Evolutionary conservation across 208 protist species (phyloP), one percentile per base, ranked within the genome.

Genomic region (Angomonas ambiguus): DNA sequence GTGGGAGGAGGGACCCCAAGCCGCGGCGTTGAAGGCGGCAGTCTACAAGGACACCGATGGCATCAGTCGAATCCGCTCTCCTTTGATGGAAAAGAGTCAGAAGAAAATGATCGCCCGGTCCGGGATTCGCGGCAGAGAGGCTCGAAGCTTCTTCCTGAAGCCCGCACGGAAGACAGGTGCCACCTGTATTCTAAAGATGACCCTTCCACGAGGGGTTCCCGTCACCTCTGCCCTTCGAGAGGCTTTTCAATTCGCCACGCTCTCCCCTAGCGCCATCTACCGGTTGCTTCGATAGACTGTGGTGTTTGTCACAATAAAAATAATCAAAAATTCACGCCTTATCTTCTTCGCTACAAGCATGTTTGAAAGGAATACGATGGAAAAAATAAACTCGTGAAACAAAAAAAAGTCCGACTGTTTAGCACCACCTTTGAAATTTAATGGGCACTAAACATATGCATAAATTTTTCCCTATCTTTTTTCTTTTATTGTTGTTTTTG

Each of bases 31-130:
- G 33, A 82, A 84, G 42, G 51, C 61, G 10, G 27, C 38, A 16
- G 38, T 91, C 6, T 91, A 91, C 66, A 72, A 79, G 41, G 89
- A 95, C 57, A 76, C 85, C 16, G 89, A 95, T 20, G 83, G 83
- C 3, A 78, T 95, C n/a, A 51, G 65, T 31, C 83, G 89, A 25
- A 63, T 82, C 49, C 72, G 64, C 28, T 95, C 89, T 0, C 89
- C 85, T 0, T 67, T 95, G n/a, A 75, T 71, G 51, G 13, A 58
- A 2, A 59, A 69, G 0, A 78, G 71, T 8, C 64, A 58, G 0
- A 86, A 85, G 58, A 91, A 88, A 38, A 76, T 87, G 65, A 71
- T 89, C 3, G 71, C 80, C 8, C 82, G 89, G 0, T 31, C 67
- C 16, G 89, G 89, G 25, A 85, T 95, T 41, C 79, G 79, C 28